Evolutionary conservation across 106 monocot species (phyloP).

Genomic region (Narthecium ossifragum): DNA sequence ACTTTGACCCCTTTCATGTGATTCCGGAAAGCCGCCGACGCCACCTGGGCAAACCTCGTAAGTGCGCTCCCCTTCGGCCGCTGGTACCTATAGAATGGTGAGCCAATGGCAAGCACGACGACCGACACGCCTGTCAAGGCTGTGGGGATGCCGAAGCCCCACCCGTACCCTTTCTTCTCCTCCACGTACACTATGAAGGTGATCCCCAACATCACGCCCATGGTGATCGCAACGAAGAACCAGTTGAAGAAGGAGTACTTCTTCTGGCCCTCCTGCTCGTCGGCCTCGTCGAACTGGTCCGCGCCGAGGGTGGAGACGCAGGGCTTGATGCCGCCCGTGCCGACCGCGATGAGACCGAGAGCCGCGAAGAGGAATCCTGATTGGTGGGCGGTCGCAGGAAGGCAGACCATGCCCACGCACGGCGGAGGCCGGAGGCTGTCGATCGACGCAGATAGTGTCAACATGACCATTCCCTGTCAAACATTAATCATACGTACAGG

Average conservation of each 20-base stretch:
- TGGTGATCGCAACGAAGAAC: slow-evolving; percentile 30
- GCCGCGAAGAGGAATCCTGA: slow-evolving; percentile 51
- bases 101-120: slow-evolving; percentile 20
- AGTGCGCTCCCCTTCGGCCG: slow-evolving; percentile 26
- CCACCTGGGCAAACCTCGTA: slow-evolving; percentile 25
- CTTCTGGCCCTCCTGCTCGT: background rate
- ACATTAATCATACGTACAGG: background rate
- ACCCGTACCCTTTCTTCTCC: slow-evolving; percentile 41
- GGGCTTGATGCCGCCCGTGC: slow-evolving; percentile 78
- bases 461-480: slow-evolving; percentile 47
- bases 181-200: slow-evolving; percentile 42
- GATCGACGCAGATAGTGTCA: slow-evolving; percentile 48
- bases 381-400: slow-evolving; percentile 29
- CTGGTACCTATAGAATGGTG: slow-evolving; percentile 20
- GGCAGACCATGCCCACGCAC: slow-evolving; percentile 10
- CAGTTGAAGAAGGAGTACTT: slow-evolving; percentile 42
- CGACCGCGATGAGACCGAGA: slow-evolving; percentile 50
- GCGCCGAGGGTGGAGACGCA: slow-evolving; percentile 80
- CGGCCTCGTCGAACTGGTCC: slow-evolving; percentile 49
- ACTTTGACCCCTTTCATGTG: slow-evolving; percentile 1
- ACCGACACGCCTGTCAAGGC: slow-evolving; percentile 24
- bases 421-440: slow-evolving; percentile 44
- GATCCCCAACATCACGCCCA: slow-evolving; percentile 19
- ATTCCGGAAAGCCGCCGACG: slow-evolving; percentile 32
- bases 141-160: slow-evolving; percentile 37